Evolutionary conservation across 208 protist species (phyloP).

Genomic region (Leishmania arabica): DNA sequence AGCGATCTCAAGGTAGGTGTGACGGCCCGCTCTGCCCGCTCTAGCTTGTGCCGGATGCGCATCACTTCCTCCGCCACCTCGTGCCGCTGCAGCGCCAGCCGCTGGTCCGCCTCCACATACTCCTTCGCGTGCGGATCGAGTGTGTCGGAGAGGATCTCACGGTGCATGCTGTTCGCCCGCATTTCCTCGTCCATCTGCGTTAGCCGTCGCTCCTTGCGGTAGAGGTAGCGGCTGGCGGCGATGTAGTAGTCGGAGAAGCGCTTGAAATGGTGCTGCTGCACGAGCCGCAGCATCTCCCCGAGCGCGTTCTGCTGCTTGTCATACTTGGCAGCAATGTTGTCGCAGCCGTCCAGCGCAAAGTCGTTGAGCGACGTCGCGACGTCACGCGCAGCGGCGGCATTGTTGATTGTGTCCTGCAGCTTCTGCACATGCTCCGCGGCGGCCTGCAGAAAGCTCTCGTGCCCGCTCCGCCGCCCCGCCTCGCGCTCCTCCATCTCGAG

Average conservation of each 20-base stretch:
- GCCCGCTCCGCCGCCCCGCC: constrained; percentile 77
- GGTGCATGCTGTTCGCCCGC: constrained; percentile 64
- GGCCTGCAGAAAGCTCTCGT: constrained; percentile 77
- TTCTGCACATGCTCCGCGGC: constrained; percentile 71
- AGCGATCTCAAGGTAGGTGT: constrained; percentile 79
- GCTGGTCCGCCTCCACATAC: constrained; percentile 72
- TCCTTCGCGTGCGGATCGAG: constrained; percentile 80
- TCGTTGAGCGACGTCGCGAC: constrained; percentile 82
- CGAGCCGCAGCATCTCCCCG: constrained; percentile 73
- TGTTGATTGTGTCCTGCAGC: constrained; percentile 85
- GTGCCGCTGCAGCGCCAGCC: constrained; percentile 48
- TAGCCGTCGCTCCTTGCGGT: constrained; percentile 81
- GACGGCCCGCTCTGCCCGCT: constrained; percentile 64
- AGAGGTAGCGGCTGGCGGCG: constrained; percentile 77
- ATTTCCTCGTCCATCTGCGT: constrained; percentile 82
- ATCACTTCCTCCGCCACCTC: constrained; percentile 76
- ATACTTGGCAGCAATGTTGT: constrained; percentile 84
- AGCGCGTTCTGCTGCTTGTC: constrained; percentile 87
- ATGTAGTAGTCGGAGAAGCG: constrained; percentile 92
- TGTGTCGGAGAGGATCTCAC: constrained; percentile 67
- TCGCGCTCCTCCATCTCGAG: constrained; percentile 87
- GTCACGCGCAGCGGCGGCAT: constrained; percentile 71
- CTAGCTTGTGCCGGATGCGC: constrained; percentile 60
- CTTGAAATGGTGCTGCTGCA: constrained; percentile 88
- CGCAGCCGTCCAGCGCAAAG: constrained; percentile 90